Conservation (phyloP, 306 rosid species). For the Acacia acuminata region DNA sequence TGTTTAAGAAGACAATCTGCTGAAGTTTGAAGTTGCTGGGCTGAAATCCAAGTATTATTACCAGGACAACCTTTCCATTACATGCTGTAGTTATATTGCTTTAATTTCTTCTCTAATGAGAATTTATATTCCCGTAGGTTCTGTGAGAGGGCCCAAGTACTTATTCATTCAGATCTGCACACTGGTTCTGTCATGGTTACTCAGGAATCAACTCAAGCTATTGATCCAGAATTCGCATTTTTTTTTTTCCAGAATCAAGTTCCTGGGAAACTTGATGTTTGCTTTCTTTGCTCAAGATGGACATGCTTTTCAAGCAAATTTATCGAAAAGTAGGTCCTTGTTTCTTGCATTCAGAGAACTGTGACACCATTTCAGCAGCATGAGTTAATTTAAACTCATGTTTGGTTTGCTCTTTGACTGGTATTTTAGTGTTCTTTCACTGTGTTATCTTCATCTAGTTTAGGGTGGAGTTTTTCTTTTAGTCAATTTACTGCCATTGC, state of each 20-base stretch:
- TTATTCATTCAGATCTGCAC: conserved; percentile 91
- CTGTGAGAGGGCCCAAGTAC: conserved; percentile 85
- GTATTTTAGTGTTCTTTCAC: background rate
- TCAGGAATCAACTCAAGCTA: conserved; percentile 79
- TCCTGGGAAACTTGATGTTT: conserved; percentile 79
- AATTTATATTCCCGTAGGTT: conserved; percentile 55
- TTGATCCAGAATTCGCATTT: conserved; percentile 92
- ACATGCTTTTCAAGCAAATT: conserved; percentile 63
- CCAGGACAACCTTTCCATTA: background rate
- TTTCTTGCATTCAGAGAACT: too few relatives aligned
- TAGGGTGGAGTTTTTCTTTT: background rate
- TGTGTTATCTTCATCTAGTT: too few relatives aligned
- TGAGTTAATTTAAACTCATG: background rate
- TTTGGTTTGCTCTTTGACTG: background rate
- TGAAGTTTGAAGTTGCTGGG: conserved; percentile 89
- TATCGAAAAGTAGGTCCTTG: conserved; percentile 62
- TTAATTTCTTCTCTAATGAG: background rate
- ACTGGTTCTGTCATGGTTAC: conserved; percentile 93
- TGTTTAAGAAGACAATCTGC: conserved; percentile 68
- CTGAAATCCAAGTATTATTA: conserved; percentile 67
- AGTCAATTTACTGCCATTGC: background rate
- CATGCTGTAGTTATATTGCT: conserved; percentile 1
- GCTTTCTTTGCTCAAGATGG: conserved; percentile 95
- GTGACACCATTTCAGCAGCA: background rate
- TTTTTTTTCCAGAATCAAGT: conserved; percentile 37